Base-by-base conservation (phyloP, 148 eudicot species). In the Rhododendron kiyosumense region DNA sequence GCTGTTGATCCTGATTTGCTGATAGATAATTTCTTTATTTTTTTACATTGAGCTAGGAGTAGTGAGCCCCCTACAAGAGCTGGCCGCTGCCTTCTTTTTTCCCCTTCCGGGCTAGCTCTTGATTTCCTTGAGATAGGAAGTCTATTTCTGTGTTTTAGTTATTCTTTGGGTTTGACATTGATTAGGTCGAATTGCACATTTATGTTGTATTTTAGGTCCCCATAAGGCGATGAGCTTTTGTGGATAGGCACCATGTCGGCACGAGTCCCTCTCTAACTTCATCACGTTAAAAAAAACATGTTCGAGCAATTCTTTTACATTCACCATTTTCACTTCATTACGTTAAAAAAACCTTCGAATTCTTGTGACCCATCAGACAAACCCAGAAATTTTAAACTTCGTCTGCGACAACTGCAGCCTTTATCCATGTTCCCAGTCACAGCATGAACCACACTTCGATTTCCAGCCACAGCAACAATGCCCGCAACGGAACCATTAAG, bases 401-500 rank as follows among this genome's bases (percentile, higher is more conserved):
- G 91, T 52, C 85, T 71, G n/a, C 73, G 30, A 32, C 78, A 74
- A 7, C 81, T 24, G 6, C 43, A 18, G 45, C 30, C 22, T 20
- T 78, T 0, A 20, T 22, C 67, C 54, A 51, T 51, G 13, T 51
- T n/a, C 93, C 94, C 11, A 96, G 95, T 57, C 94, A 95, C 24
- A 96, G 92, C 90, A 88, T 86, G 43, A 51, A 51, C 17, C 54
- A 51, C 54, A 51, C 54, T 51, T 51, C 54, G 11, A 13, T 51
- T 51, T 13, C 51, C 14, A 51, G 54, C 54, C 4, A 2, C 54
- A 13, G 54, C 54, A 51, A 51, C 54, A 51, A 51, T 51, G 54
- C 54, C 54, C 17, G 4, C 54, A 13, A 0, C 0, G 54, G 13
- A 51, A 51, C 54, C 4, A 13, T 51, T 51, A 96, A 94, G 81